These are phyloP conservation scores for Venturia oleaginea DNA, from an alignment of 2,329 filamentous ascomycete species.

Conservation along the genomic window DNA sequence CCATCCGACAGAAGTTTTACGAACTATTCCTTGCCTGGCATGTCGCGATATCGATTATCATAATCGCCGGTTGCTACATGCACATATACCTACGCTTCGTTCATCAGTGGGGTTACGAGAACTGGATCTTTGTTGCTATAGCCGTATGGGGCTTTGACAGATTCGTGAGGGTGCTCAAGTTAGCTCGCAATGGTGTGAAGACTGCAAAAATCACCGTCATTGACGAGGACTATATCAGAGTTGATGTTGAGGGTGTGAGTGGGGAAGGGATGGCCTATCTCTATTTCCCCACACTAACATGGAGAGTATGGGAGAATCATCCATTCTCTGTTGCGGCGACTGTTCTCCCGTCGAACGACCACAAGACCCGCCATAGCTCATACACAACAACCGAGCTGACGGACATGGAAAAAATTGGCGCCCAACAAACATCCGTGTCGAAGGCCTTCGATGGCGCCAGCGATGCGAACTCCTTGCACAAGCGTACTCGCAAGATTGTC, in stretches of 20 bases:
- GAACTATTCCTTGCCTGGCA: constrained; percentile 39
- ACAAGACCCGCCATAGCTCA: neutral
- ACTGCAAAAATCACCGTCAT: constrained; percentile 27
- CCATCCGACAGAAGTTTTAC: constrained; percentile 27
- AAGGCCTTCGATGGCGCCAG: constrained; percentile 59
- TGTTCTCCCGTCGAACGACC: neutral
- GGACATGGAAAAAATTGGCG: constrained; percentile 24
- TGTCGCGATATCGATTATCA: constrained; percentile 32
- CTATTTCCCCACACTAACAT: constrained; percentile 40
- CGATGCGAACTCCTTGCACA: neutral
- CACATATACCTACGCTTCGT: constrained; percentile 6
- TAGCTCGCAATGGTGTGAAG: constrained; percentile 28
- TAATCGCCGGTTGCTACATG: constrained; percentile 34
- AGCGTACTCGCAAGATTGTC: neutral
- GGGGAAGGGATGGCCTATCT: constrained; percentile 31
- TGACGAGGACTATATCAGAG: constrained; percentile 23
- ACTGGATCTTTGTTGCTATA: constrained; percentile 35
- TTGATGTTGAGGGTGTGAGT: constrained; percentile 34
- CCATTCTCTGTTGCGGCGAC: constrained; percentile 37
- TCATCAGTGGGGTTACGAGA: constrained; percentile 15
- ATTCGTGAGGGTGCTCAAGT: constrained; percentile 29
- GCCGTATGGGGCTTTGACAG: constrained; percentile 40
- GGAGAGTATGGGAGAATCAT: constrained; percentile 42
- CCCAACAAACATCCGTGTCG: constrained; percentile 86
- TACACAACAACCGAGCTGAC: neutral